phyloP scores from a whole-genome alignment of 2,329 filamentous ascomycete genomes.

The Mollisiaceae sp. region DNA sequence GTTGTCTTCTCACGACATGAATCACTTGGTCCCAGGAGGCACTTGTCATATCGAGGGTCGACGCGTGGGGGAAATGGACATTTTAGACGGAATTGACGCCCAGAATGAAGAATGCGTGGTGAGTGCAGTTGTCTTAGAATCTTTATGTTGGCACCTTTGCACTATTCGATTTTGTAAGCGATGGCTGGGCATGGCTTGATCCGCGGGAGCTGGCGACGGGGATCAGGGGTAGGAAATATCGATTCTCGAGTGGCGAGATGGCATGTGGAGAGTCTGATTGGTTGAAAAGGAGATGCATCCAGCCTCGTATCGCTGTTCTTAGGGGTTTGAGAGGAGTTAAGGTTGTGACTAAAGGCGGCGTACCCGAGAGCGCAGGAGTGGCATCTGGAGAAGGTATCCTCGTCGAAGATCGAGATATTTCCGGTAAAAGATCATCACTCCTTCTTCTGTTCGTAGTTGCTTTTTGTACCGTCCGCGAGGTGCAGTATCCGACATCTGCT shows the following conservation, averaged over 20 bases:
- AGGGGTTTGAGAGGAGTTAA: neutral
- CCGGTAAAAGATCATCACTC: no score
- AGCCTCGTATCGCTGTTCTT: neutral
- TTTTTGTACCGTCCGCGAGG: no score
- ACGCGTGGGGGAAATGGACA: conserved; percentile 9
- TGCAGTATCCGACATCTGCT: no score
- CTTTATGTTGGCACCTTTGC: neutral
- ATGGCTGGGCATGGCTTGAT: no score
- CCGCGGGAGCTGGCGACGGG: neutral
- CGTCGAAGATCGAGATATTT: no score
- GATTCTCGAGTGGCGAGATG: conserved; percentile 4
- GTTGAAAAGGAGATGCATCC: neutral
- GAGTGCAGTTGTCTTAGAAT: conserved; percentile 3
- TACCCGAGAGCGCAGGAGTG: neutral
- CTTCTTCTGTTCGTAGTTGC: no score
- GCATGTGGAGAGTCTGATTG: neutral
- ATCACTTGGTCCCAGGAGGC: conserved; percentile 6
- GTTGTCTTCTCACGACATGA: conserved; percentile 11
- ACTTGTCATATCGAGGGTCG: conserved; percentile 15
- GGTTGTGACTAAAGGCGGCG: neutral
- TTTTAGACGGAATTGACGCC: neutral
- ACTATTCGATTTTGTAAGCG: neutral
- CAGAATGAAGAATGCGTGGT: neutral
- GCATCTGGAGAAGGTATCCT: no score
- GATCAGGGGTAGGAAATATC: conserved; percentile 11